Percentiles rank a stretch among this genome's conserved stretches.
Evolutionary conservation across 2,329 filamentous ascomycete genomes (phyloP).

Genomic region (Alternaria incomplexa): DNA sequence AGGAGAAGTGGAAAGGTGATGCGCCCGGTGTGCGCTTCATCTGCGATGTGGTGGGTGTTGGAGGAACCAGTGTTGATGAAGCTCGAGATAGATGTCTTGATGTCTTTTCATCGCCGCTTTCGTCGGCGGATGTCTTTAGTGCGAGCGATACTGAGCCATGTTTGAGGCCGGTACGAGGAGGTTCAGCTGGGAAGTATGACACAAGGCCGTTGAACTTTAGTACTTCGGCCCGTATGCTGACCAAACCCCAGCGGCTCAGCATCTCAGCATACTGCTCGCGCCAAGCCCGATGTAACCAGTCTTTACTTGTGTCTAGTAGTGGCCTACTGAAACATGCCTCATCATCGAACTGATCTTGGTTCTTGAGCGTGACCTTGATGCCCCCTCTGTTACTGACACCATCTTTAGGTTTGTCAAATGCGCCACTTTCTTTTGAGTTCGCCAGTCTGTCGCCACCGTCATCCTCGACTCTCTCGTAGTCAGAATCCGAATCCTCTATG

Average conservation of each 20-base stretch:
- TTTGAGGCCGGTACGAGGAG: constrained; percentile 31
- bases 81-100: constrained; percentile 28
- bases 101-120: constrained; percentile 13
- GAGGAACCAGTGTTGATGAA: constrained; percentile 35
- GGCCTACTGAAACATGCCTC: constrained; percentile 55
- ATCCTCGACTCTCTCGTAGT: constrained; percentile 33
- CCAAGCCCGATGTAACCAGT: constrained; percentile 59
- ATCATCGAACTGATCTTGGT: constrained; percentile 63
- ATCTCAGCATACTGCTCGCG: constrained; percentile 64
- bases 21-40: constrained; percentile 31
- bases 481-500: constrained; percentile 42
- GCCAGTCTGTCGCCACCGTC: constrained; percentile 17
- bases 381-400: constrained; percentile 15
- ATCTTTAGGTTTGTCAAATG: constrained; percentile 20
- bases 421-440: constrained; percentile 31
- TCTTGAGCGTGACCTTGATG: constrained; percentile 61
- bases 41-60: constrained; percentile 16
- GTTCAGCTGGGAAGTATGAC: constrained; percentile 39
- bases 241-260: constrained; percentile 64
- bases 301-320: constrained; percentile 58
- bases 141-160: constrained; percentile 34
- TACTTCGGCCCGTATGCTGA: constrained; percentile 62
- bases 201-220: constrained; percentile 61
- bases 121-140: constrained; percentile 22
- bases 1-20: constrained; percentile 40